Conservation (phyloP, 192 early-diverging fungal species). For the Powellomyces hirtus region DNA sequence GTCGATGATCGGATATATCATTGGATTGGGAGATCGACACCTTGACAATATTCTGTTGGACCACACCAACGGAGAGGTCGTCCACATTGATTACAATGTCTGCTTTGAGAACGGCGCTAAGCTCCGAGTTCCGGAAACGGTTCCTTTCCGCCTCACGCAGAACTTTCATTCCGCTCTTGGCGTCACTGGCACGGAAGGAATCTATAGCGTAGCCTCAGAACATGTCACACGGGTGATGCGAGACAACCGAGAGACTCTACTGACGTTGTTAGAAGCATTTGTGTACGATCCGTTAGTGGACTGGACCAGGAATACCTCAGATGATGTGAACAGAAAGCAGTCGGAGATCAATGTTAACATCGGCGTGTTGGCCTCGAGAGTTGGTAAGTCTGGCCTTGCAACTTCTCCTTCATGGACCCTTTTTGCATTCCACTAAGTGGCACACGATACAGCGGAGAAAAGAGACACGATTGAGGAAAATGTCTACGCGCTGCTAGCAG, state of each 20-base stretch:
- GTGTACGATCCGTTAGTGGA: slow-evolving; percentile 58
- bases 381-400: slow-evolving; percentile 25
- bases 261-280: slow-evolving; percentile 55
- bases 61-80: slow-evolving; percentile 42
- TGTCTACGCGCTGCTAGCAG: neutral
- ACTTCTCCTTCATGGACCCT: neutral
- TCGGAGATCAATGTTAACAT: slow-evolving; percentile 45
- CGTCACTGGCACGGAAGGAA: slow-evolving; percentile 40
- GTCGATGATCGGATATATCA: slow-evolving; percentile 63
- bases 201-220: slow-evolving; percentile 43
- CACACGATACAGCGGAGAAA: slow-evolving; percentile 6
- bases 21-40: slow-evolving; percentile 73
- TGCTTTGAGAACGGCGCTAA: slow-evolving; percentile 68
- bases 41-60: slow-evolving; percentile 72
- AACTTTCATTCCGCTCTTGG: slow-evolving; percentile 44
- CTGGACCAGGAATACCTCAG: slow-evolving; percentile 39
- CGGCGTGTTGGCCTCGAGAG: slow-evolving; percentile 39
- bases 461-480: neutral
- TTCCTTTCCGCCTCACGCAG: slow-evolving; percentile 74
- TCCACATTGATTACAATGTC: slow-evolving; percentile 78
- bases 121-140: slow-evolving; percentile 66
- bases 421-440: neutral
- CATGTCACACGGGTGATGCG: slow-evolving; percentile 36
- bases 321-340: slow-evolving; percentile 22
- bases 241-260: slow-evolving; percentile 40